Evolutionary conservation across 2,329 filamentous ascomycete species (phyloP).

Genomic region (Aaosphaeria pasadenensis): DNA sequence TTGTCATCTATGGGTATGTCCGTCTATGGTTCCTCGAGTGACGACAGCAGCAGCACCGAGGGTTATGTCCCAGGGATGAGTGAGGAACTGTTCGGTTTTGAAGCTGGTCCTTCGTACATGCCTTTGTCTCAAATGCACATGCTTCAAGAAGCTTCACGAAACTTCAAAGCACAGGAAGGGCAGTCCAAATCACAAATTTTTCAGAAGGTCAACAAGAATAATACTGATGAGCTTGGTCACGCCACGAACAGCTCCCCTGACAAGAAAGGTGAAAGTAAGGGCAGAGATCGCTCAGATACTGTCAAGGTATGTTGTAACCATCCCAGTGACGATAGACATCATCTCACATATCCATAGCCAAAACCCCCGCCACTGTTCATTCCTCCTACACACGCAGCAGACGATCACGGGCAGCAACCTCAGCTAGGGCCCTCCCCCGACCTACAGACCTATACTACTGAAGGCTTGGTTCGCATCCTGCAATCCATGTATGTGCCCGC

Average conservation of each 20-base stretch:
- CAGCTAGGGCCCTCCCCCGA: not conserved
- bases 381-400: not conserved
- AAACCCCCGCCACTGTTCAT: not conserved
- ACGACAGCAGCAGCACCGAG: not conserved
- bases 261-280: not conserved
- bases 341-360: not conserved
- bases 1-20: not conserved
- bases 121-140: too few relatives aligned
- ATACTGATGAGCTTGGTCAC: too few relatives aligned
- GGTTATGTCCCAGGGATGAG: not conserved
- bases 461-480: constrained; percentile 1
- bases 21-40: not conserved
- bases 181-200: not conserved
- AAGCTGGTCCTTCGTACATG: not conserved
- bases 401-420: not conserved
- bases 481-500: constrained; percentile 1
- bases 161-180: not conserved
- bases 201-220: too few relatives aligned
- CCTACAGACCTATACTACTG: constrained; percentile 2
- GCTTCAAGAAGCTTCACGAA: too few relatives aligned
- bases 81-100: not conserved
- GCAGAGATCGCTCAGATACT: not conserved
- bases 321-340: not conserved
- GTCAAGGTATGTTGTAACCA: not conserved
- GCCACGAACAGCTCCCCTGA: not conserved